phyloP scores from a whole-genome alignment of 805 yeast genomes.

The Scheffersomyces coipomensis region DNA sequence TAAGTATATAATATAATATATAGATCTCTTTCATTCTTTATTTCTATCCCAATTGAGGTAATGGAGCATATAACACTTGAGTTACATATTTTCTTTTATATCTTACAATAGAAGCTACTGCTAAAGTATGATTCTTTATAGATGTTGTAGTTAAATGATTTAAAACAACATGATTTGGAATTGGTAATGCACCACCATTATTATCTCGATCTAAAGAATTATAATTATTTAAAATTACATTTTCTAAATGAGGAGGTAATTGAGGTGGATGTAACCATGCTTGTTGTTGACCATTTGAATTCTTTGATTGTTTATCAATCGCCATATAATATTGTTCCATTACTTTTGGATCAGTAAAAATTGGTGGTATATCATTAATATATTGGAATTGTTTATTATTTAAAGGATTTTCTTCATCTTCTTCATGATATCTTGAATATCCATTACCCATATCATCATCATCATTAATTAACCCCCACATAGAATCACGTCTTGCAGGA shows the following conservation, averaged over 20 bases:
- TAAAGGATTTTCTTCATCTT: slow-evolving; percentile 25
- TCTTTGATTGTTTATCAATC: slow-evolving; percentile 66
- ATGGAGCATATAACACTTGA: slow-evolving; percentile 87
- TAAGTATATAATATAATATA: too few species aligned
- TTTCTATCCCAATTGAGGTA: slow-evolving; percentile 52
- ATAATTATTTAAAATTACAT: slow-evolving; percentile 81
- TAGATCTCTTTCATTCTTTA: too few species aligned
- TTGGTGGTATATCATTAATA: slow-evolving; percentile 74
- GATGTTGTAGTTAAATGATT: slow-evolving; percentile 96
- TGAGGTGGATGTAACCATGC: slow-evolving; percentile 90
- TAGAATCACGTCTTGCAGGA: slow-evolving; percentile 50
- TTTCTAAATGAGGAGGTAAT: slow-evolving; percentile 94
- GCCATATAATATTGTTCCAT: slow-evolving; percentile 85
- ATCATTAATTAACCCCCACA: slow-evolving; percentile 60
- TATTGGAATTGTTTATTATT: slow-evolving; percentile 34
- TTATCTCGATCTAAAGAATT: slow-evolving; percentile 64
- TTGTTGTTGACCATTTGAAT: slow-evolving; percentile 53
- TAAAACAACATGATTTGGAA: slow-evolving; percentile 91
- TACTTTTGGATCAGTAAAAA: slow-evolving; percentile 79
- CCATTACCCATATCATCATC: slow-evolving; percentile 86
- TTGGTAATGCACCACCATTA: slow-evolving; percentile 84
- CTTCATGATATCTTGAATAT: slow-evolving; percentile 72
- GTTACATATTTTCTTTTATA: slow-evolving; percentile 88
- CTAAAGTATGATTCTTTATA: slow-evolving; percentile 88
- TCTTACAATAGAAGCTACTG: slow-evolving; percentile 89